Base-by-base conservation (phyloP, 2,329 filamentous ascomycete genomes). In the Phoma herbarum region DNA sequence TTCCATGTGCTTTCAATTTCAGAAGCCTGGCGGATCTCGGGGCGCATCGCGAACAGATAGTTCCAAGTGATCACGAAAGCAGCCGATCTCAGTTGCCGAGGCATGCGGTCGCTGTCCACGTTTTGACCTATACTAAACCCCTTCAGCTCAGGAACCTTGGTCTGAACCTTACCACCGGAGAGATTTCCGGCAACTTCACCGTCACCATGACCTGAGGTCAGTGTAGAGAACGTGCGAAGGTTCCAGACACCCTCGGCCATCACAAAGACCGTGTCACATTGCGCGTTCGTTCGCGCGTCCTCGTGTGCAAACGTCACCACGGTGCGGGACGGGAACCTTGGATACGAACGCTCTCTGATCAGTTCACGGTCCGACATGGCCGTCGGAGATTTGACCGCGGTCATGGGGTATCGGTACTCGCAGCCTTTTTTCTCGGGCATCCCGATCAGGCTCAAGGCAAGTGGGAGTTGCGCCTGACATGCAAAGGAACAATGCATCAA, bases 61-160 rank as follows among this genome's bases (percentile, higher is more conserved):
- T 8, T 11, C 25, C n/a, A 42, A 41, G n/a, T n/a, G n/a, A 14
- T 10, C 9, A 16, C 9, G 31, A 43, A 39, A 20, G 14, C 43
- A 28, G 25, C 56, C 41, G 31, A 41, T 7, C 39, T 29, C 25
- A 41, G 44, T 28, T 41, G 56, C 56, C 56, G 50, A 59, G 50
- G 56, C 45, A 49, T 49, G 23, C 33, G 25, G n/a, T 50, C 23
- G 39, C 56, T 54, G 44, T 26, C 50, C 50, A 59, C 56, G 25
- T 45, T 59, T 31, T 50, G 45, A 49, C 45, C 50, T 53, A 50
- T 18, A 11, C 14, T 18, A 47, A 26, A 25, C 10, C 20, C 43
- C 29, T 25, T 48, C 35, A 39, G 37, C 16, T 35, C 45, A 42
- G 16, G 25, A 45, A 46, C 49, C 28, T 52, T 50, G 45, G 49